A percentile compares a stretch with the other conserved stretches of the same genome.
Conservation (phyloP, 805 yeast species). For the Nakazawaea ishiwadae region DNA sequence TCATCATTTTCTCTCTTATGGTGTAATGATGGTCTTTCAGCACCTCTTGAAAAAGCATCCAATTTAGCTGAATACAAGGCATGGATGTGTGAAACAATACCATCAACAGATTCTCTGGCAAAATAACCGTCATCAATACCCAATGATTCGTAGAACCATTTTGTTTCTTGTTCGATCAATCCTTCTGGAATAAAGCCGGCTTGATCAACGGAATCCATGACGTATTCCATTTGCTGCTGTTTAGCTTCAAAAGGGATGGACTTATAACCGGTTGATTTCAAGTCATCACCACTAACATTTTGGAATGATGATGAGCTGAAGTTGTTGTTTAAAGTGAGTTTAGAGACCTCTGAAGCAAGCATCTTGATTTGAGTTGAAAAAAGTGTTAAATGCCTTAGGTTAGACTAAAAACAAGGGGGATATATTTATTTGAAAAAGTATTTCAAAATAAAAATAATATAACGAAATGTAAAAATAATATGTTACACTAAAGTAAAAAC, state of each 20-base stretch:
- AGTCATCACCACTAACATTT: conserved; percentile 25
- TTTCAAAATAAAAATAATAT: too few species aligned
- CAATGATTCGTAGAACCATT: conserved; percentile 81
- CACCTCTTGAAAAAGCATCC: conserved; percentile 73
- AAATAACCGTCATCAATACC: conserved; percentile 93
- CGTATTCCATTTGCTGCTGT: conserved; percentile 73
- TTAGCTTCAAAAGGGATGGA: conserved; percentile 75
- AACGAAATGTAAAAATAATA: too few species aligned
- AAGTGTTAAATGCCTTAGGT: background rate
- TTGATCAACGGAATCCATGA: conserved; percentile 73
- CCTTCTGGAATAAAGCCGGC: conserved; percentile 88
- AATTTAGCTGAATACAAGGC: conserved; percentile 90
- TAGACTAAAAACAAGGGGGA: too few species aligned
- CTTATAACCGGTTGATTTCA: conserved; percentile 54
- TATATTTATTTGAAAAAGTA: too few species aligned
- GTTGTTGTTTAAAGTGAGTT: conserved; percentile 28
- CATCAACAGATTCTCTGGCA: conserved; percentile 76
- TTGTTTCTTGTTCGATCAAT: conserved; percentile 79
- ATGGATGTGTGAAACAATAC: conserved; percentile 79
- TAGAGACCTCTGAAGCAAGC: conserved; percentile 7
- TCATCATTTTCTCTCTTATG: conserved; percentile 76
- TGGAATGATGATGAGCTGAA: conserved; percentile 30
- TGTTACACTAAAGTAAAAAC: too few species aligned
- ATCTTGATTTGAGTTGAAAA: background rate
- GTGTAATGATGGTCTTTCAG: conserved; percentile 56